These are phyloP conservation scores for Polygonum maritimum DNA, from an alignment of 148 eudicot species.

Conservation along the genomic window DNA sequence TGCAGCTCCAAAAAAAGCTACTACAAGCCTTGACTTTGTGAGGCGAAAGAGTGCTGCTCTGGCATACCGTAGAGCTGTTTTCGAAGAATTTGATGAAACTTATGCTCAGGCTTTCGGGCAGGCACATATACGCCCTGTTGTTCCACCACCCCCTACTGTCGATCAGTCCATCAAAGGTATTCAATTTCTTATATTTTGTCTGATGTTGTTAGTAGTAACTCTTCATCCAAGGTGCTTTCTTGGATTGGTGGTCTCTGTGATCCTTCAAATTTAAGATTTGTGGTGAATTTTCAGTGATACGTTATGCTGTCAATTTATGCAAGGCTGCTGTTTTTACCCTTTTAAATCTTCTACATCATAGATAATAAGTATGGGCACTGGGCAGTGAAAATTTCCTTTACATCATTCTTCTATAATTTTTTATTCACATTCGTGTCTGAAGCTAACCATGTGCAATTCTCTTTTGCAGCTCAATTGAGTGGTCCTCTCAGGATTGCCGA, in stretches of 20 bases:
- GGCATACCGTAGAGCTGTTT: conserved; percentile 64
- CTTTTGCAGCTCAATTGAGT: conserved; percentile 65
- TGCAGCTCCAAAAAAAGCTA: conserved; percentile 25
- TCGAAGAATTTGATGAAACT: conserved; percentile 83
- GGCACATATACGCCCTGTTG: conserved; percentile 33
- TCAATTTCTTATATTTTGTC: not conserved
- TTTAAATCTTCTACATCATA: not conserved
- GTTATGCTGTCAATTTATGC: not conserved
- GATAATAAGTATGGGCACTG: not conserved
- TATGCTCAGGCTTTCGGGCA: conserved; percentile 87
- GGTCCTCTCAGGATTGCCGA: conserved; percentile 75
- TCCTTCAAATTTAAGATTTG: not conserved
- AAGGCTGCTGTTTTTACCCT: not conserved
- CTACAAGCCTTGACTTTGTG: conserved; percentile 32
- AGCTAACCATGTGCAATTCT: not conserved
- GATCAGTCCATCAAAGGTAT: conserved; percentile 14
- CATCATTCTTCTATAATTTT: not conserved
- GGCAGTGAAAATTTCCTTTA: not conserved
- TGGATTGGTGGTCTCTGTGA: not conserved
- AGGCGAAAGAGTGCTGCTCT: conserved; percentile 47
- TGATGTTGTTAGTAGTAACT: too few species aligned
- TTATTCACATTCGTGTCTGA: not conserved
- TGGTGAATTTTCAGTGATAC: not conserved
- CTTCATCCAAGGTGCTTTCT: too few species aligned
- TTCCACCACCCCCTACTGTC: conserved; percentile 15